A percentile compares a stretch with the other conserved stretches of the same genome.
Conservation (phyloP, 306 rosid genomes). For the Cicer cuneatum region DNA sequence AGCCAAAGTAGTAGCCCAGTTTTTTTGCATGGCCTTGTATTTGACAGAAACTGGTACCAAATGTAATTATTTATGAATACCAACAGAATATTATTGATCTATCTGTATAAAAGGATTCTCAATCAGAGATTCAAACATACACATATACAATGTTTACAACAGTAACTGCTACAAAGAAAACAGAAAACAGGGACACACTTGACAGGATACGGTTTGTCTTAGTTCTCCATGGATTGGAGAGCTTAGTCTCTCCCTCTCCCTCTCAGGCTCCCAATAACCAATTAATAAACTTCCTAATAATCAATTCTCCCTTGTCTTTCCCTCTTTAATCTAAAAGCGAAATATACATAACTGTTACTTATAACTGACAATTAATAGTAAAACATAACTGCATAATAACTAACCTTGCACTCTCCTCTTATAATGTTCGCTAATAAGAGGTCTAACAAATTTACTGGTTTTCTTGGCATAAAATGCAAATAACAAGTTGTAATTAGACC, state of each 20-base stretch:
- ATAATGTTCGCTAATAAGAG: not conserved
- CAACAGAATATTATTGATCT: not conserved
- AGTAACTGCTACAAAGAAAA: not conserved
- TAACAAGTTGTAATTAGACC: not conserved
- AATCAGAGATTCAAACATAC: slow-evolving; percentile 1
- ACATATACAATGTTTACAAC: not conserved
- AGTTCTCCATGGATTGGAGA: not conserved
- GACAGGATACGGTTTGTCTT: not conserved
- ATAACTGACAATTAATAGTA: not conserved
- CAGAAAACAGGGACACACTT: not conserved
- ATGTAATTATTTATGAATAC: not conserved
- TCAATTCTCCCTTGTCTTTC: not conserved
- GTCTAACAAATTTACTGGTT: not conserved
- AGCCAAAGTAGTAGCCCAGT: not conserved
- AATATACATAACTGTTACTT: not conserved
- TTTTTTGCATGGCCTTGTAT: not conserved
- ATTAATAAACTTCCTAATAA: too few relatives aligned
- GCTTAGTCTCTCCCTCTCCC: not conserved
- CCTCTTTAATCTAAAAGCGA: not conserved
- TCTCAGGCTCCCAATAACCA: not conserved
- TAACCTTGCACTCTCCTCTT: not conserved
- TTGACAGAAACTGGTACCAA: not conserved
- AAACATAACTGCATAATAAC: not conserved
- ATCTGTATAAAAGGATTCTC: not conserved
- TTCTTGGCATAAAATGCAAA: not conserved